phyloP scores from a whole-genome alignment of 441 rosid species.

The Rhodomyrtus psidioides region DNA sequence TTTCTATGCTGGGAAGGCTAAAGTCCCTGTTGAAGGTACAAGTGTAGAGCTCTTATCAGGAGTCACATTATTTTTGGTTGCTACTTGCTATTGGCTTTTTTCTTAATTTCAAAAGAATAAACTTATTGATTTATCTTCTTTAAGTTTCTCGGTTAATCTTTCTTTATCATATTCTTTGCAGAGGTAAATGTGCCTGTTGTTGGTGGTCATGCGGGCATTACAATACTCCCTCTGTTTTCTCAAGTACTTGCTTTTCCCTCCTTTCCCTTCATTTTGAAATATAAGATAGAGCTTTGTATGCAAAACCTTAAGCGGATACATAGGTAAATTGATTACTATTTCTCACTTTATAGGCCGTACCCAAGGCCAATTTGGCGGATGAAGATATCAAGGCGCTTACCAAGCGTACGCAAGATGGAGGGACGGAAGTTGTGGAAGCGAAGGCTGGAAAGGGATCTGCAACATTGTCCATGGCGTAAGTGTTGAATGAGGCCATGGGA shows the following conservation, averaged over 20 bases:
- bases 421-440: constrained; percentile 95
- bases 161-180: constrained; percentile 19
- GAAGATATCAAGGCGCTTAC: constrained; percentile 74
- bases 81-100: not conserved
- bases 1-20: constrained; percentile 89
- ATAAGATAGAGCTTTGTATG: not conserved
- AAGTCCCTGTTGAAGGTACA: constrained; percentile 70
- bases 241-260: not conserved
- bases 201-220: constrained; percentile 97
- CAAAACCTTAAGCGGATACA: not conserved
- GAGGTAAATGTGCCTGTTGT: constrained; percentile 87
- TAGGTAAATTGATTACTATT: not conserved
- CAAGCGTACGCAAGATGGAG: constrained; percentile 96
- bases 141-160: not conserved
- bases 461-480: constrained; percentile 97
- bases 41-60: not conserved
- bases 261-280: not conserved
- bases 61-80: not conserved
- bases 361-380: constrained; percentile 61
- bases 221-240: constrained; percentile 89
- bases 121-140: not conserved
- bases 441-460: constrained; percentile 99
- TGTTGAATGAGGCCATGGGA: not conserved
- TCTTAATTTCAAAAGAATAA: not conserved
- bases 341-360: constrained; percentile 55